Conservation (phyloP, 305 asterid species). For the Fraxinus floribunda region DNA sequence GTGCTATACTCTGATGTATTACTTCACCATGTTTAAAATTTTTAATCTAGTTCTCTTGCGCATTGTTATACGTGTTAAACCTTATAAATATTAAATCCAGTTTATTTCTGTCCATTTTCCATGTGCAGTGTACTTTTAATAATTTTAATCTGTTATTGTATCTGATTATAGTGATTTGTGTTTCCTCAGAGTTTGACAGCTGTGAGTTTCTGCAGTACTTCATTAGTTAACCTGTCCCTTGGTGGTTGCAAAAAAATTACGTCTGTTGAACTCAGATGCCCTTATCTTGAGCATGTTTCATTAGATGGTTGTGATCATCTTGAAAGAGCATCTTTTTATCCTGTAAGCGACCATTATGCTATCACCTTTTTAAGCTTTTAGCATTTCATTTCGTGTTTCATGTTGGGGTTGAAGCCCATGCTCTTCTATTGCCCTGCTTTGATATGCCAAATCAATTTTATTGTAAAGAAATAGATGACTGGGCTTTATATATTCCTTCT, state of each 20-base stretch:
- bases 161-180: constrained; percentile 22
- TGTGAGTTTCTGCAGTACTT: constrained; percentile 65
- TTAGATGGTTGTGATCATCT: constrained; percentile 98
- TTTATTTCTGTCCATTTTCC: not conserved
- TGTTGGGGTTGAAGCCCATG: constrained; percentile 2
- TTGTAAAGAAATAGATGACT: not conserved
- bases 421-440: constrained; percentile 12
- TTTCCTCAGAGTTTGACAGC: constrained; percentile 82
- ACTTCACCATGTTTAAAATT: not conserved
- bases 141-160: not conserved
- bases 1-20: not conserved
- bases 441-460: not conserved
- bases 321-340: constrained; percentile 78
- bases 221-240: constrained; percentile 83
- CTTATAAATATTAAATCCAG: not conserved
- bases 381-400: not conserved
- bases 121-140: constrained; percentile 6
- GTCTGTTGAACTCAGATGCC: constrained; percentile 76
- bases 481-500: constrained; percentile 1
- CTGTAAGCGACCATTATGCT: constrained; percentile 51
- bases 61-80: not conserved
- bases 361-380: not conserved
- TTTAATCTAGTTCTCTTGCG: not conserved
- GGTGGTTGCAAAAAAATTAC: constrained; percentile 92
- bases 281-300: constrained; percentile 79